Evolutionary conservation across 2,329 filamentous ascomycete genomes (phyloP), one percentile per base, ranked within the genome.

Genomic region (Septoria linicola): DNA sequence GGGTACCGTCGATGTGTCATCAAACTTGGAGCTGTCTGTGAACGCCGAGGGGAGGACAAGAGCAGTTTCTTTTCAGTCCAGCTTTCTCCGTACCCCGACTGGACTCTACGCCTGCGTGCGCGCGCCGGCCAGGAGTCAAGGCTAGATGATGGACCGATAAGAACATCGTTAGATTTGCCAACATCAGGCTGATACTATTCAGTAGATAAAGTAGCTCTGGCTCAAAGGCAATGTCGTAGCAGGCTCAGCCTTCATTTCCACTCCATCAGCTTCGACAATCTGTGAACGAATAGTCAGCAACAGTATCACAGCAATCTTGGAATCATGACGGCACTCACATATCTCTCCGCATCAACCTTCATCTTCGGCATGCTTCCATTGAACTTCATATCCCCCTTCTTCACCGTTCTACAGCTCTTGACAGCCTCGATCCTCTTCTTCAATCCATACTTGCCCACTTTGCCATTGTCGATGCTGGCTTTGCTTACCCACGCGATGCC

Each of bases 271-370:
- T 73, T 92, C 84, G 20, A 96, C 91, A 13, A 77, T 76, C 74
- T 80, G 56, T 45, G 47, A 34, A 21, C 31, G 7, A 45, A 35
- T 37, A 21, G 55, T 63, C 45, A 65, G 56, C 39, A 57, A n/a
- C n/a, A n/a, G n/a, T n/a, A n/a, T n/a, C 44, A 23, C 16, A 11
- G 7, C 8, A 4, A 16, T 32, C 10, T 11, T 6, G 13, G 31
- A 14, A 42, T 4, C 40, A 31, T 14, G 8, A 32, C 14, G 13
- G 23, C 13, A 74, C 76, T 73, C 61, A 78, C 74, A 73, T 96
- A 97, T 64, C 81, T 84, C 78, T 97, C 92, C 4, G 92, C 88
- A 69, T 97, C 91, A 54, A 97, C 91, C 63, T 77, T 83, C 88
- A 97, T 96, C 73, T 79, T 82, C 11, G 92, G 92, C 81, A 83